Base-by-base conservation (phyloP, 225 moss, liverwort and hornwort genomes). In the Physcomitrium patens region DNA sequence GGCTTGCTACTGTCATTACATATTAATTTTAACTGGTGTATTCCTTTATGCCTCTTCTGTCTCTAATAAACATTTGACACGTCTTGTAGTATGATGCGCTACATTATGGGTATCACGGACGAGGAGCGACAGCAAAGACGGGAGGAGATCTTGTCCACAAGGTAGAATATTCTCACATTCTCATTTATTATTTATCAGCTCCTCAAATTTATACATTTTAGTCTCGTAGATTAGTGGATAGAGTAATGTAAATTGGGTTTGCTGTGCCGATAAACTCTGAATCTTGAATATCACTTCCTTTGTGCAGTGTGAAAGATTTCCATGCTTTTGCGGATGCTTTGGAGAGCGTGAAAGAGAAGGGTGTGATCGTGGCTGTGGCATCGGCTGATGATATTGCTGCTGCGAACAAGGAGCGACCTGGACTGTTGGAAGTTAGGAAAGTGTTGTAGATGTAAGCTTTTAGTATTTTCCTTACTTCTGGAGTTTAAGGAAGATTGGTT, bases 81-180 rank as follows among this genome's bases (percentile, higher is more conserved):
- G 46, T 31, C 41, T 50, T 81, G 82, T 90, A 99, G 99, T 77
- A 82, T 99, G 85, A 80, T 95, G 85, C 95, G 99, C 28, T 93
- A 95, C 65, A 86, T 99, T 8, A 95, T 99, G 95, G 99, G 99
- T 66, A 83, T 99, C n/a, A 89, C 91, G 60, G 95, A 95, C 13
- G 95, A 99, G 66, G 95, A 99, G 77, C 85, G 99, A 61, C 93
- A 93, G 68, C 82, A 88, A 43, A 87, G 99, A 50, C 90, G 99
- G 16, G 99, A 99, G 47, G 87, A 99, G 80, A 93, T 99, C 44
- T 73, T 99, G 43, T 93, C 95, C 46, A 95, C 99, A 37, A 95
- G 92, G 99, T 99, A 73, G 1, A 55, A 67, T 27, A 76, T 15
- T 52, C 62, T 19, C 17, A 10, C 27, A 42, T 22, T 71, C n/a